Conservation (phyloP, 768 basidiomycete genomes). For the Calocybe indica region DNA sequence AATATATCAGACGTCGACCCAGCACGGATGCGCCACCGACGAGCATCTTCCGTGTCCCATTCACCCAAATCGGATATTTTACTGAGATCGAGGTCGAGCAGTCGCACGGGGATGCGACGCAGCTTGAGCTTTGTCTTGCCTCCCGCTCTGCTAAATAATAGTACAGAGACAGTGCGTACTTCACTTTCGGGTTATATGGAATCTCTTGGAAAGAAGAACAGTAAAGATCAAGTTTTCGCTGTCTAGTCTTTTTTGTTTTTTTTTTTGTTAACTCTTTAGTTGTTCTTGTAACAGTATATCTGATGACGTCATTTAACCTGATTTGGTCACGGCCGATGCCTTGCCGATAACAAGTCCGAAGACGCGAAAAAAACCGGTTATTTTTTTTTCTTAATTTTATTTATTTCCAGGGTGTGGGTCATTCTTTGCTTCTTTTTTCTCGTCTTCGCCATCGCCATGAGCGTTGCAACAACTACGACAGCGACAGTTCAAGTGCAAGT, state of each 20-base stretch:
- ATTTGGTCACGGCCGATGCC: slow-evolving; percentile 3
- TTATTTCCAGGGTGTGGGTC: neutral
- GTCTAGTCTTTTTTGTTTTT: no score
- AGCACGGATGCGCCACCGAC: slow-evolving; percentile 70
- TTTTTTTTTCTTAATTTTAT: neutral
- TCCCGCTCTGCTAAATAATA: slow-evolving; percentile 15
- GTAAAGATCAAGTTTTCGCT: no score
- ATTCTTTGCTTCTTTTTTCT: neutral
- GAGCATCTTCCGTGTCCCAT: slow-evolving; percentile 66
- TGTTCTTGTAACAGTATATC: neutral
- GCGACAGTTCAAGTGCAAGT: neutral
- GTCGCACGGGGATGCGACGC: slow-evolving; percentile 27
- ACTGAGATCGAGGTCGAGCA: slow-evolving; percentile 34
- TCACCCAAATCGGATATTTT: slow-evolving; percentile 39
- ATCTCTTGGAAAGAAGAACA: no score
- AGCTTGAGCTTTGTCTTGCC: slow-evolving; percentile 28
- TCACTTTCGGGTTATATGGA: slow-evolving; percentile 11
- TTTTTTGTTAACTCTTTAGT: neutral
- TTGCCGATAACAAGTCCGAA: slow-evolving; percentile 1
- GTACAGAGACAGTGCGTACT: slow-evolving; percentile 13
- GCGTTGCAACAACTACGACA: slow-evolving; percentile 4
- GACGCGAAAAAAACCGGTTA: neutral
- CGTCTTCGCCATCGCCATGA: slow-evolving; percentile 5
- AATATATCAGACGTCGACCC: slow-evolving; percentile 74
- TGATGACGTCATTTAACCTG: slow-evolving; percentile 2